phyloP scores from a whole-genome alignment of 169 alveolate genomes.

The Plasmodium malariae region DNA sequence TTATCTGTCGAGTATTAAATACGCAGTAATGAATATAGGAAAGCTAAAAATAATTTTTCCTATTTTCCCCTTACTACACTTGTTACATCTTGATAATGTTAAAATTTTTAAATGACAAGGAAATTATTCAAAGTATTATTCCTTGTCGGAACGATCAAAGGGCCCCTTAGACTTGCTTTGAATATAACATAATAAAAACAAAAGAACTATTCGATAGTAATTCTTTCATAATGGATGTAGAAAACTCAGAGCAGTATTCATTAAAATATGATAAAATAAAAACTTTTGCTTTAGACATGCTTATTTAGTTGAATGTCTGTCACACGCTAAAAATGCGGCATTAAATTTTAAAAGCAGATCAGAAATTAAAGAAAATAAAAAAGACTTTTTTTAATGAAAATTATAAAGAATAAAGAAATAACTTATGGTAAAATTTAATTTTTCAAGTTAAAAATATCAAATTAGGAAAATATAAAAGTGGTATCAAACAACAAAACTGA shows the following conservation, averaged over 20 bases:
- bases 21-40: not conserved
- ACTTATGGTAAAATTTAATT: slow-evolving; percentile 13
- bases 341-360: slow-evolving; percentile 1
- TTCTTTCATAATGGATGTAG: slow-evolving; percentile 21
- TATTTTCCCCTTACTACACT: not conserved
- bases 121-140: not conserved
- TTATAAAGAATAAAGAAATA: slow-evolving; percentile 39
- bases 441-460: not conserved
- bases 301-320: slow-evolving; percentile 28
- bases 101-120: slow-evolving; percentile 1
- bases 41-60: not conserved
- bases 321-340: slow-evolving; percentile 18
- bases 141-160: not conserved
- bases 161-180: not conserved
- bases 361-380: not conserved
- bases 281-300: slow-evolving; percentile 14
- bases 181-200: slow-evolving; percentile 3
- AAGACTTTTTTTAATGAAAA: slow-evolving; percentile 17
- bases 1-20: not conserved
- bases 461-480: slow-evolving; percentile 35
- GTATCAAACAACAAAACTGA: not conserved
- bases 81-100: not conserved
- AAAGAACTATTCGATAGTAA: not conserved
- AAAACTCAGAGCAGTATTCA: slow-evolving; percentile 38
- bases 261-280: slow-evolving; percentile 25